Conservation (phyloP, 2,329 filamentous ascomycete genomes). For the Colletotrichum sp. region DNA sequence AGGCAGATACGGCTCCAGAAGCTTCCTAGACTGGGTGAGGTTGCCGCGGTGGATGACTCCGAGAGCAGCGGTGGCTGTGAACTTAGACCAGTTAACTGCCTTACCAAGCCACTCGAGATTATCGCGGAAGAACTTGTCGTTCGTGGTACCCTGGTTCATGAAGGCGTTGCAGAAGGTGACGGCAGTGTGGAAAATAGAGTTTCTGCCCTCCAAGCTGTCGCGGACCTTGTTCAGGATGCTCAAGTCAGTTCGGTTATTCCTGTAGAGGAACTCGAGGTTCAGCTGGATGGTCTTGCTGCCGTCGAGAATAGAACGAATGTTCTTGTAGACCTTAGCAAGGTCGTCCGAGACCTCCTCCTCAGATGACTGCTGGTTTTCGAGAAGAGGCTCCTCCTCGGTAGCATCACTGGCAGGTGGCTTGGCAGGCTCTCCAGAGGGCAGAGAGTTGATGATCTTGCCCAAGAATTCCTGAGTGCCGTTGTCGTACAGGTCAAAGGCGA, state of each 20-base stretch:
- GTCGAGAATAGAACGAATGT: conserved; percentile 74
- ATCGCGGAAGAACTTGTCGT: conserved; percentile 98
- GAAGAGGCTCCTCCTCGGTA: conserved; percentile 53
- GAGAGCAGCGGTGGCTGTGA: conserved; percentile 93
- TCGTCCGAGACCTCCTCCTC: conserved; percentile 59
- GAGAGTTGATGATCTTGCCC: conserved; percentile 81
- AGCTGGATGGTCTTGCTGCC: conserved; percentile 93
- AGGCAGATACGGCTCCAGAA: conserved; percentile 93
- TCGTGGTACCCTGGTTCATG: conserved; percentile 98
- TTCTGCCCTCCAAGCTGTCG: conserved; percentile 92
- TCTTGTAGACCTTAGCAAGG: conserved; percentile 62
- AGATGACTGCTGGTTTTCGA: conserved; percentile 52
- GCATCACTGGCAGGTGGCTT: conserved; percentile 46
- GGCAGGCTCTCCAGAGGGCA: conserved; percentile 63
- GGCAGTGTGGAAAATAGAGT: conserved; percentile 97
- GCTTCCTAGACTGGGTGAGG: conserved; percentile 87
- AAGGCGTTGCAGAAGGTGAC: conserved; percentile 98
- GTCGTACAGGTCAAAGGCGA: conserved; percentile 97
- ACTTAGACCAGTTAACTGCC: conserved; percentile 99
- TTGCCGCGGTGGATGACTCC: conserved; percentile 98
- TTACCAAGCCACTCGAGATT: conserved; percentile 98
- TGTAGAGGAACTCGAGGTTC: conserved; percentile 94
- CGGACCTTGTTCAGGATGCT: conserved; percentile 95
- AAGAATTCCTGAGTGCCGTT: conserved; percentile 98
- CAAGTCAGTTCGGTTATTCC: conserved; percentile 92